A percentile compares a stretch with the other conserved stretches of the same genome.
phyloP scores from a whole-genome alignment of 495 filamentous ascomycete species.

The Aspergillus nidulans region DNA sequence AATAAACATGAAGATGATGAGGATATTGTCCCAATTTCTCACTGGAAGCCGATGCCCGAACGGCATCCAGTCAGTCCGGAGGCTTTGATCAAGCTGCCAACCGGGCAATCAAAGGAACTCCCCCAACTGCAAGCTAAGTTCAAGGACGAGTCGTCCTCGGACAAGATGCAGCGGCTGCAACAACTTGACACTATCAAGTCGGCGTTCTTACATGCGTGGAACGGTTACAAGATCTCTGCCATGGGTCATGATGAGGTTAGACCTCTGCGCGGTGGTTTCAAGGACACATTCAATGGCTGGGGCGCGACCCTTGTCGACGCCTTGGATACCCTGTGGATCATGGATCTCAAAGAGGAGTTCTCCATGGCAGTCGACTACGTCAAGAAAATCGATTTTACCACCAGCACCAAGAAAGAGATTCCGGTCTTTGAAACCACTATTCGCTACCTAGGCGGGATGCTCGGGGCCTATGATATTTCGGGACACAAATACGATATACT shows the following conservation, averaged over 20 bases:
- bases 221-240: conserved; percentile 65
- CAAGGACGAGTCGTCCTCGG: conserved; percentile 55
- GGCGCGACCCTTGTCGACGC: conserved; percentile 89
- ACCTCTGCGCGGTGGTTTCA: conserved; percentile 56
- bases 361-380: conserved; percentile 76
- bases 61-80: conserved; percentile 67
- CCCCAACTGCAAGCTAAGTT: conserved; percentile 74
- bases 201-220: conserved; percentile 71
- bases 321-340: conserved; percentile 95
- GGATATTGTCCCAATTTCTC: conserved; percentile 35
- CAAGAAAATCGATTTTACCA: conserved; percentile 84
- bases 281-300: conserved; percentile 89
- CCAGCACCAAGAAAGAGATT: conserved; percentile 57
- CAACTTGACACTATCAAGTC: conserved; percentile 61
- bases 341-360: conserved; percentile 87
- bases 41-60: conserved; percentile 69
- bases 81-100: conserved; percentile 71
- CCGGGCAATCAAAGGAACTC: conserved; percentile 60
- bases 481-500: conserved; percentile 64
- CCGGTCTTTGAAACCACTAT: conserved; percentile 86
- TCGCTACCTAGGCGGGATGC: conserved; percentile 76
- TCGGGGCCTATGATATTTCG: conserved; percentile 78
- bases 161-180: conserved; percentile 56
- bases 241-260: conserved; percentile 77
- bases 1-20: conserved; percentile 40